Evolutionary conservation across 148 eudicot genomes (phyloP), one percentile per base, ranked within the genome.

Genomic region (Silene uniflora): DNA sequence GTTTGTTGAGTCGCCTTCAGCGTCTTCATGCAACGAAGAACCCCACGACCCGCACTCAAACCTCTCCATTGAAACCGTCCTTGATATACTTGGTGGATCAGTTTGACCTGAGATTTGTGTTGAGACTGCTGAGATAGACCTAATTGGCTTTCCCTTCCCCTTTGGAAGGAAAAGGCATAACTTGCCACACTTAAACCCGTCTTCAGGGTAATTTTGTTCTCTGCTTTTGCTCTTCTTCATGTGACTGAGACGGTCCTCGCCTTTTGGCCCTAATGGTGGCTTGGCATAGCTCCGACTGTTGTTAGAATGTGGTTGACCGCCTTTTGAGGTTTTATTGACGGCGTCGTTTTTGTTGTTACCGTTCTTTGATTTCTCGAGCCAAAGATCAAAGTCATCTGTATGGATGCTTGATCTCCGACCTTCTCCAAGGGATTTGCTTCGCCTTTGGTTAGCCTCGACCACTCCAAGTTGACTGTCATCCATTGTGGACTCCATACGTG

Each of bases 21-120:
- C 84, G 0, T 80, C 70, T 10, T 75, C 86, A 10, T 80, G 55
- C 47, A 83, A 54, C 0, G 91, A 83, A 10, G 98, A 84, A 35
- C 82, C 81, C 89, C 90, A 91, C 10, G 98, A 91, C 17, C 90
- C 98, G 10, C 96, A 89, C 27, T 93, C 97, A n/a, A 93, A 93
- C 83, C 86, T 93, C 80, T 93, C 97, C 23, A 93, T 52, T 0
- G 98, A 93, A 21, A 89, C 90, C 42, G 80, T 87, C 65, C 84
- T 86, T 16, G 98, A 93, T 44, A 91, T 87, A 11, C 76, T 80
- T 6, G 81, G 82, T 9, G 71, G 78, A 8, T 82, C 83, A 1
- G 75, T 81, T 42, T 10, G n/a, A 1, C 16, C 55, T 1, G 77
- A 75, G 25, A 49, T 60, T 44, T 58, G 21, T 4, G 65, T 27